phyloP scores from a whole-genome alignment of 2,329 filamentous ascomycete genomes.

The Capronia americana region DNA sequence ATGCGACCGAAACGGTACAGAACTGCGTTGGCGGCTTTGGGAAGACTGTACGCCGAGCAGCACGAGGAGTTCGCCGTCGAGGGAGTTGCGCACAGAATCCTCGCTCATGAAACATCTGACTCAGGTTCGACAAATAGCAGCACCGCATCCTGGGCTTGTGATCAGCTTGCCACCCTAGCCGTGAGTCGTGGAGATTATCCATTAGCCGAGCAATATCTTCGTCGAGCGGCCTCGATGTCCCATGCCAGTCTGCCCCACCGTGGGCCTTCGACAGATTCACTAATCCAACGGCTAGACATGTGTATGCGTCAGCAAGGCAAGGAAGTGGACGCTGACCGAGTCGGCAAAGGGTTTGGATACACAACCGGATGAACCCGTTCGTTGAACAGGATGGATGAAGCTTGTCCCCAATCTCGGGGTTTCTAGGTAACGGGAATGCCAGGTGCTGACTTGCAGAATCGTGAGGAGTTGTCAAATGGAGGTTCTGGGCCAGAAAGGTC shows the following conservation, averaged over 20 bases:
- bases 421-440: neutral
- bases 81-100: conserved; percentile 29
- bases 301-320: conserved; percentile 31
- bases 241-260: conserved; percentile 23
- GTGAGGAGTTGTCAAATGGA: neutral
- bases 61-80: conserved; percentile 29
- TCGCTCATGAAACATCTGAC: conserved; percentile 25
- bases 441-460: neutral
- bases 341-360: neutral
- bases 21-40: conserved; percentile 30
- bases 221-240: conserved; percentile 23
- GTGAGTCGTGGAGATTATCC: conserved; percentile 24
- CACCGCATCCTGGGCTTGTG: conserved; percentile 30
- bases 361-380: neutral
- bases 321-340: neutral
- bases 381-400: neutral
- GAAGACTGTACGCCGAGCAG: conserved; percentile 29
- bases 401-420: neutral
- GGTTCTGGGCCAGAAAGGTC: neutral
- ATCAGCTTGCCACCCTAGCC: conserved; percentile 30
- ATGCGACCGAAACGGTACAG: conserved; percentile 30
- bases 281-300: conserved; percentile 15
- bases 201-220: conserved; percentile 28
- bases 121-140: conserved; percentile 18
- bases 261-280: conserved; percentile 26